A percentile compares a stretch with the other conserved stretches of the same genome.
These are phyloP conservation scores for Aurantiochytrium sp. DNA, from an alignment of 108 stramenopile species.

Conservation along the genomic window DNA sequence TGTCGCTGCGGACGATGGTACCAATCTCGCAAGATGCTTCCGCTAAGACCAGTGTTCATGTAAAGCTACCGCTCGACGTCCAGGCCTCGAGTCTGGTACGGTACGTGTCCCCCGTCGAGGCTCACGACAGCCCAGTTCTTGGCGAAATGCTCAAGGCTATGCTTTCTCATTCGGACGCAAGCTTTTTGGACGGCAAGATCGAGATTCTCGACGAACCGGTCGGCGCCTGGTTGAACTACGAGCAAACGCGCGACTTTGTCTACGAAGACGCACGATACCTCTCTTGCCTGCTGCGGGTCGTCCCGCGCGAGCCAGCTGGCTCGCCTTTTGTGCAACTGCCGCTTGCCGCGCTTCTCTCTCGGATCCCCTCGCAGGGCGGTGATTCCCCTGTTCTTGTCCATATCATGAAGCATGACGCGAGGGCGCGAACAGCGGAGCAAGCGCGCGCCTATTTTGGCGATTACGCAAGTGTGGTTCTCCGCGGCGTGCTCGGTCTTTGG, in stretches of 20 bases:
- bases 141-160: background rate
- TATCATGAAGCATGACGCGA: background rate
- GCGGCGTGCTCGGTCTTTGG: background rate
- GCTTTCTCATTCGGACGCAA: background rate
- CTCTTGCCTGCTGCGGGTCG: background rate
- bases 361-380: background rate
- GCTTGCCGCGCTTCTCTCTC: background rate
- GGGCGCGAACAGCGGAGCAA: background rate
- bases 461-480: background rate
- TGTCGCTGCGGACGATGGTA: background rate
- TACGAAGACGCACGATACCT: background rate
- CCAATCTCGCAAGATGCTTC: background rate
- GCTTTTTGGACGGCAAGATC: background rate
- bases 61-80: background rate
- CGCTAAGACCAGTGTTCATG: background rate
- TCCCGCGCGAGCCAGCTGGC: background rate
- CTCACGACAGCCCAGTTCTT: background rate
- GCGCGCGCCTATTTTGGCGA: background rate
- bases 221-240: background rate
- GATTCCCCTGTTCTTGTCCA: background rate
- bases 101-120: background rate
- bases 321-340: background rate
- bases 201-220: background rate
- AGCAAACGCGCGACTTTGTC: background rate
- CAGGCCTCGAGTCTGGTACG: background rate